phyloP scores from a whole-genome alignment of 352 stramenopile species.

The Phytopythium vexans region DNA sequence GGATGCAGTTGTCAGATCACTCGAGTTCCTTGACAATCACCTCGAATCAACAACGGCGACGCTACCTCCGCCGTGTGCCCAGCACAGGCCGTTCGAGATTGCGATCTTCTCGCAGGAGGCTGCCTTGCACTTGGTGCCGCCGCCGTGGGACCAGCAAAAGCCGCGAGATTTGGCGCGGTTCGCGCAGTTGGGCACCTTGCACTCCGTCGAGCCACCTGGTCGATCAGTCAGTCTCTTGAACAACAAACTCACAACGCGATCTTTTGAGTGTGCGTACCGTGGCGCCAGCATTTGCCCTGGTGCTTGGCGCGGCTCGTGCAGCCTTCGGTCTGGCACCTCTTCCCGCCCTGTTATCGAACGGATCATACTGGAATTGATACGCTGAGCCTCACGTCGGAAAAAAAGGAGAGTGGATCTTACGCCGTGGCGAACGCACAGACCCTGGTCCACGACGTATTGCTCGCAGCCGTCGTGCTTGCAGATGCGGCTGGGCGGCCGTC shows the following conservation, averaged over 20 bases:
- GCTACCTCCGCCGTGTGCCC: slow-evolving; percentile 64
- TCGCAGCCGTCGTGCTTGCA: slow-evolving; percentile 74
- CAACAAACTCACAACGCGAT: not conserved
- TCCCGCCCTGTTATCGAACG: slow-evolving; percentile 37
- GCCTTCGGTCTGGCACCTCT: slow-evolving; percentile 44
- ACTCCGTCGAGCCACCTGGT: slow-evolving; percentile 53
- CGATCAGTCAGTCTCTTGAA: slow-evolving; percentile 1
- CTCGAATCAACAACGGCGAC: no score
- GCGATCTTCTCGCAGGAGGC: slow-evolving; percentile 65
- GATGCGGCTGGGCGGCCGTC: slow-evolving; percentile 54
- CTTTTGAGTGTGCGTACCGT: slow-evolving; percentile 26
- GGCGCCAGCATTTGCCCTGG: slow-evolving; percentile 62
- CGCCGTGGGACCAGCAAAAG: slow-evolving; percentile 81
- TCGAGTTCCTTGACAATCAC: no score
- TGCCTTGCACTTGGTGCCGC: slow-evolving; percentile 68
- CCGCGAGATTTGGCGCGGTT: slow-evolving; percentile 78
- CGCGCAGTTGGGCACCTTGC: slow-evolving; percentile 57
- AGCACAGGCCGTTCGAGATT: slow-evolving; percentile 71
- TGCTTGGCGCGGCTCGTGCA: slow-evolving; percentile 73
- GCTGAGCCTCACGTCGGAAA: no score
- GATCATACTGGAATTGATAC: no score
- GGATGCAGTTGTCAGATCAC: no score
- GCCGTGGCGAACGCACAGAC: slow-evolving; percentile 70
- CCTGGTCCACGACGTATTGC: slow-evolving; percentile 77
- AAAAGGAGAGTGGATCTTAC: slow-evolving; percentile 12